Conservation (phyloP, 352 stramenopile species). For the Blastocystis sp. region DNA sequence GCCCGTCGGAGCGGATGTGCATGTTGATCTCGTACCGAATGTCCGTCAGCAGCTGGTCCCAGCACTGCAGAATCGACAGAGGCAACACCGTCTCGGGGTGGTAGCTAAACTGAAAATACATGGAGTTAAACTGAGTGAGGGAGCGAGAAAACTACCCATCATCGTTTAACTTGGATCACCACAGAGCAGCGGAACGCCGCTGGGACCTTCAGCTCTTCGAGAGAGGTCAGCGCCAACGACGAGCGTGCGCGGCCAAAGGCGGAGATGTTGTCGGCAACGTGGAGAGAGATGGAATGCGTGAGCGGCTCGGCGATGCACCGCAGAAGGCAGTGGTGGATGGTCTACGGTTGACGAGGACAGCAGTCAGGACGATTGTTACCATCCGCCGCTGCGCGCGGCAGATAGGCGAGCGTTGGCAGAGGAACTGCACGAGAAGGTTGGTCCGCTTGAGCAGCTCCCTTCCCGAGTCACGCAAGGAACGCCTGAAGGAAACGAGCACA, state of each 20-base stretch:
- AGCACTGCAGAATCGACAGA: conserved; percentile 63
- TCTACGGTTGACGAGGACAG: background rate
- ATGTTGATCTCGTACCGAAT: conserved; percentile 64
- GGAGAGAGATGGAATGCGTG: background rate
- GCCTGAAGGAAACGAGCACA: background rate
- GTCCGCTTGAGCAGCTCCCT: background rate
- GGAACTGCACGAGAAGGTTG: background rate
- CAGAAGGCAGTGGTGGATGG: conserved; percentile 29
- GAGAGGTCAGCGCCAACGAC: background rate
- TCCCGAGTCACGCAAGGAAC: background rate
- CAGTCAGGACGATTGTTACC: background rate
- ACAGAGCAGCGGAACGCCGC: conserved; percentile 37
- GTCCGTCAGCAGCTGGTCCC: conserved; percentile 53
- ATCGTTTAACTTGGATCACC: background rate
- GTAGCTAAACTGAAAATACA: conserved; percentile 65
- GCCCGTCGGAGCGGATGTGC: conserved; percentile 3
- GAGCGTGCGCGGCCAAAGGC: conserved; percentile 11
- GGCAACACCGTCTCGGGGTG: conserved; percentile 55
- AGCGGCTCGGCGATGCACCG: conserved; percentile 11
- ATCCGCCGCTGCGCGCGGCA: background rate
- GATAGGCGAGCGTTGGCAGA: conserved; percentile 4
- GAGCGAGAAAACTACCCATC: conserved; percentile 26
- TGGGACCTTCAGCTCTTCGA: conserved; percentile 40
- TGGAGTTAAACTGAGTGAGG: conserved; percentile 51
- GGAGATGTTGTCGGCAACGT: background rate